phyloP scores from a whole-genome alignment of 495 filamentous ascomycete genomes.

The Trichocladium uniseriatum region DNA sequence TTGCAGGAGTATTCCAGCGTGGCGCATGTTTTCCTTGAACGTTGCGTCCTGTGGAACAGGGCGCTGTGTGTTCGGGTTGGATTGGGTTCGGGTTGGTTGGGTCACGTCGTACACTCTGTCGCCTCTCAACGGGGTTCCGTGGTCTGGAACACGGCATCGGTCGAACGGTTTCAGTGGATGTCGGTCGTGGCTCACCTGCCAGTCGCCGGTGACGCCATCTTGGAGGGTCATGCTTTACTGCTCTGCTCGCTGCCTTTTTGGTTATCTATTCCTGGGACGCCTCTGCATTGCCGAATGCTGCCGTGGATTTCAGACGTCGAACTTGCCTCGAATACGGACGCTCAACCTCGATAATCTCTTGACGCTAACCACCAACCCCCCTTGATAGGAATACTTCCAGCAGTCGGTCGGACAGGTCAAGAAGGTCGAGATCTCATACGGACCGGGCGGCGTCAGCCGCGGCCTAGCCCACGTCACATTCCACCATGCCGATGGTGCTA shows the following conservation, averaged over 20 bases:
- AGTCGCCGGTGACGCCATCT: conserved; percentile 20
- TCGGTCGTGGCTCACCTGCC: conserved; percentile 19
- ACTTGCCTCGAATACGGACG: conserved; percentile 15
- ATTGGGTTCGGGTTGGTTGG: conserved; percentile 5
- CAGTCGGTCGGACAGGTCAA: conserved; percentile 85
- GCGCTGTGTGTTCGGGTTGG: conserved; percentile 1
- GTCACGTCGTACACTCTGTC: conserved; percentile 8
- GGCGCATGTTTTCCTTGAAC: background rate
- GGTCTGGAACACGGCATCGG: conserved; percentile 6
- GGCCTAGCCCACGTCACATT: conserved; percentile 69
- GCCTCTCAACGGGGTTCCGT: conserved; percentile 5
- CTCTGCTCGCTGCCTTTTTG: conserved; percentile 28
- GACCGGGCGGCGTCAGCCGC: conserved; percentile 81
- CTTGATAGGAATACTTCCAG: conserved; percentile 85
- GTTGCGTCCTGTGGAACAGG: conserved; percentile 2
- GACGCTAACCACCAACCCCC: conserved; percentile 30
- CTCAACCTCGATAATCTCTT: conserved; percentile 9
- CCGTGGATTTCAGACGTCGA: conserved; percentile 14
- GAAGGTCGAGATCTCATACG: conserved; percentile 79
- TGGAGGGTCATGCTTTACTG: conserved; percentile 22
- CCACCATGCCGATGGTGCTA: conserved; percentile 62
- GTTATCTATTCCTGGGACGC: conserved; percentile 1
- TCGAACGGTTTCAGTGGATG: conserved; percentile 13
- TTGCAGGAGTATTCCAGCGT: background rate
- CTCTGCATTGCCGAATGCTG: background rate